Evolutionary conservation across 495 filamentous ascomycete genomes (phyloP), one percentile per base, ranked within the genome.

Genomic region (Filosporella fistucella): DNA sequence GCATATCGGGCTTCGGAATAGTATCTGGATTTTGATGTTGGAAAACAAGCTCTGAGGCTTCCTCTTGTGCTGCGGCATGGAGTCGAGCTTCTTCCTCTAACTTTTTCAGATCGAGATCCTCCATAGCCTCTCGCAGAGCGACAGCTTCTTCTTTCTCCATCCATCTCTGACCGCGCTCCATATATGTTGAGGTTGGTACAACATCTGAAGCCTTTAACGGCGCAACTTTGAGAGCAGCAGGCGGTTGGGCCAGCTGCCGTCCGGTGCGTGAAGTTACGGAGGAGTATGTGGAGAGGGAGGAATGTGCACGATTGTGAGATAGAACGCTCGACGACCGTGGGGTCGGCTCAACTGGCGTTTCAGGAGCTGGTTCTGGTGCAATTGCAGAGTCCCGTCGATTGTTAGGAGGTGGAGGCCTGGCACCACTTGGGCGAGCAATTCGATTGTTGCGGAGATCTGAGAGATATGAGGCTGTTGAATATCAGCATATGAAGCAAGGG

Each of bases 21-120:
- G 77, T 63, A 1, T 74, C 77, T 0, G 81, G 76, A 55, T 93
- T 78, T 55, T 85, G 78, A 58, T 95, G 89, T 60, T 81, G 82
- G 78, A 81, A 93, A 17, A 96, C 89, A 3, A 95, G 71, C 57
- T 95, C 86, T 3, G 88, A 84, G 1, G 90, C 90, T 62, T 96
- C 90, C 48, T 91, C 77, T 49, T 90, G 82, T 8, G 90, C 90
- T 18, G 85, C 87, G 8, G 78, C 63, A 55, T 91, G 83, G 20
- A 95, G 47, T 22, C 77, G 74, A 40, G 71, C 64, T 22, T 94
- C 88, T 2, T 84, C 58, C 25, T 61, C 60, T 55, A 64, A 20
- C 24, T 58, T 54, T 36, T 63, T 14, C 32, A 87, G 41, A 57
- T 87, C 81, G 78, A 93, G 81, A 55, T 86, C 83, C 49, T 90